Evolutionary conservation across 371 early-diverging fungal species (phyloP).

Genomic region (Haplosporangium sp.): DNA sequence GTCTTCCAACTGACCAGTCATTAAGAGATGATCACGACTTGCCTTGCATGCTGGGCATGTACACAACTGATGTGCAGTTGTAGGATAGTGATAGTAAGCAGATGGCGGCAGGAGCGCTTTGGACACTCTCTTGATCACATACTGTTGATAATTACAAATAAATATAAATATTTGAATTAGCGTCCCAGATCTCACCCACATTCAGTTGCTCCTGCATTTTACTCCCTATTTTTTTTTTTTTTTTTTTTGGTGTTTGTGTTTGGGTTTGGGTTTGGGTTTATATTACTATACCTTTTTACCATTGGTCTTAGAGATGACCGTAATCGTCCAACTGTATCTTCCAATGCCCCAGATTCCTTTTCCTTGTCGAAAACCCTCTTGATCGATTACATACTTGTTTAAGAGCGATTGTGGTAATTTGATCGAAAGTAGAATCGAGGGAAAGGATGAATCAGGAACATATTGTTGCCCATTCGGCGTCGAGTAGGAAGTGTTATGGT

Average conservation of each 20-base stretch:
- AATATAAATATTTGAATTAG: background rate
- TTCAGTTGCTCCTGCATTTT: no score
- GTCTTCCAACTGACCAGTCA: slow-evolving; percentile 38
- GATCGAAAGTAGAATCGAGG: slow-evolving; percentile 38
- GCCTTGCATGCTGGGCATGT: slow-evolving; percentile 55
- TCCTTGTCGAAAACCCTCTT: slow-evolving; percentile 47
- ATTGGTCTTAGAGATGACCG: slow-evolving; percentile 36
- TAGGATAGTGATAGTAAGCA: slow-evolving; percentile 54
- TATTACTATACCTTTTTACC: slow-evolving; percentile 43
- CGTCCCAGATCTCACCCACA: background rate
- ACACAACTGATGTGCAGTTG: slow-evolving; percentile 48
- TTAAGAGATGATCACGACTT: slow-evolving; percentile 38
- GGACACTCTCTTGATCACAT: slow-evolving; percentile 51
- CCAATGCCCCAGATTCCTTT: slow-evolving; percentile 54
- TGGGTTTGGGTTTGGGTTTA: no score
- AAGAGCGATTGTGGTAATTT: slow-evolving; percentile 48
- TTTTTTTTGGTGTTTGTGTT: background rate
- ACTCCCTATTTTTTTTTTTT: background rate
- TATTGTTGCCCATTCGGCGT: slow-evolving; percentile 12
- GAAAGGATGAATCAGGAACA: slow-evolving; percentile 36
- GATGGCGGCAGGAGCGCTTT: slow-evolving; percentile 45
- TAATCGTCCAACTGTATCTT: slow-evolving; percentile 48
- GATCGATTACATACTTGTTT: slow-evolving; percentile 50
- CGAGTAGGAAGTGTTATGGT: slow-evolving; percentile 13
- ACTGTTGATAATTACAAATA: slow-evolving; percentile 15